Evolutionary conservation across 208 protist species (phyloP).

Genomic region (Lotmaria passim): DNA sequence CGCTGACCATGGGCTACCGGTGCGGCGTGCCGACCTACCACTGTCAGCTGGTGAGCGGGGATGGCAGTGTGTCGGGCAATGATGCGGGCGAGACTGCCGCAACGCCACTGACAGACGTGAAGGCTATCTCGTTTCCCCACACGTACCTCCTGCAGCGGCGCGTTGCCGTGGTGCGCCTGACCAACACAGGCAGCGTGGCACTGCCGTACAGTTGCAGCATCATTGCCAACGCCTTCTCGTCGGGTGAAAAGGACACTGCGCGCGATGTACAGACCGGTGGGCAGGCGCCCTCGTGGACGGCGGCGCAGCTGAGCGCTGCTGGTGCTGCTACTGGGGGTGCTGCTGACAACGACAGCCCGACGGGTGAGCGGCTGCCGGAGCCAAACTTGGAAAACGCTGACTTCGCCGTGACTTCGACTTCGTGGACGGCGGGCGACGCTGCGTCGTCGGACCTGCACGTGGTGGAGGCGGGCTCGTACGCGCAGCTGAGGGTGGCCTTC

Average conservation of each 20-base stretch:
- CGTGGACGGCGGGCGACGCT: conserved; percentile 51
- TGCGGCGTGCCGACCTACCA: conserved; percentile 73
- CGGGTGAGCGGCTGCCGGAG: conserved; percentile 5
- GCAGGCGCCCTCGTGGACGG: conserved; percentile 5
- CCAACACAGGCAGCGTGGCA: conserved; percentile 84
- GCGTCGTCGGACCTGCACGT: conserved; percentile 68
- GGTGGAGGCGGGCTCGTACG: conserved; percentile 50
- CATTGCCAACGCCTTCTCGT: neutral
- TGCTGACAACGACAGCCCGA: conserved; percentile 1
- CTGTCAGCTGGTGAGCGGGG: conserved; percentile 27
- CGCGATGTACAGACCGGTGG: no score
- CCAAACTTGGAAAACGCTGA: neutral
- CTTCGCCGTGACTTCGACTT: conserved; percentile 11
- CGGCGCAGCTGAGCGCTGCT: conserved; percentile 8
- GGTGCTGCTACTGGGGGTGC: neutral
- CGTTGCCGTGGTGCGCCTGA: conserved; percentile 72
- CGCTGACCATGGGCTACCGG: conserved; percentile 64
- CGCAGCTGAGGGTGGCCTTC: conserved; percentile 86
- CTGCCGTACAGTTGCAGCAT: conserved; percentile 74
- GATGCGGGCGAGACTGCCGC: neutral
- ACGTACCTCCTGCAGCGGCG: conserved; percentile 96
- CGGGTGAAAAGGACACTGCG: neutral
- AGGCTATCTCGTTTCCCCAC: conserved; percentile 74
- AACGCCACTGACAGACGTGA: conserved; percentile 6
- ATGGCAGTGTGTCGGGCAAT: neutral